Evolutionary conservation across 2,329 filamentous ascomycete species (phyloP).

Genomic region (Dactylellina leptospora): DNA sequence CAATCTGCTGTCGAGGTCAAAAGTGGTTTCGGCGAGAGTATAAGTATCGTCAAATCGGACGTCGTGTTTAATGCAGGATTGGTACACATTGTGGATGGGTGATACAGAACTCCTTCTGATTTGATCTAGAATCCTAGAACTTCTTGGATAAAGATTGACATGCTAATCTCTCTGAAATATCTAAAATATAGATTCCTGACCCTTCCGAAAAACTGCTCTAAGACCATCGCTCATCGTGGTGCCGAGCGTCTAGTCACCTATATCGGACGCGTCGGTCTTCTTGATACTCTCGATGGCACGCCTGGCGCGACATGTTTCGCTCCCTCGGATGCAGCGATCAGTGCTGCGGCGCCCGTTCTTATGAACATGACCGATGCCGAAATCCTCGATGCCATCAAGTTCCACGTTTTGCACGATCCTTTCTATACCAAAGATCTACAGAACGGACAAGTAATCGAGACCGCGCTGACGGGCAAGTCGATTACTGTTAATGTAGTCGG

Average conservation of each 20-base stretch:
- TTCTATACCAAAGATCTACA: conserved; percentile 29
- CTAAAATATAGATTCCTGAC: conserved; percentile 22
- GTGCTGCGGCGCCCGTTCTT: conserved; percentile 29
- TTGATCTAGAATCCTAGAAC: background rate
- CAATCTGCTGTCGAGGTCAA: conserved; percentile 22
- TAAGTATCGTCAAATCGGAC: conserved; percentile 35
- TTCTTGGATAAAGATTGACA: background rate
- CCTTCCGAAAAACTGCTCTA: conserved; percentile 45
- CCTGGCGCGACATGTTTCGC: conserved; percentile 50
- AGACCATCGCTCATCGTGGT: conserved; percentile 37
- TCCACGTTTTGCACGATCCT: conserved; percentile 36
- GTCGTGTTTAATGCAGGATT: conserved; percentile 21
- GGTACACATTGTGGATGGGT: conserved; percentile 47
- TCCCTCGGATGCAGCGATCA: conserved; percentile 36
- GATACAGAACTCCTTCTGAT: background rate
- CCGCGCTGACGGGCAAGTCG: conserved; percentile 10
- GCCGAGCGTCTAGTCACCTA: conserved; percentile 37
- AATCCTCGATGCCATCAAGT: conserved; percentile 46
- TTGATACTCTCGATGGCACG: conserved; percentile 41
- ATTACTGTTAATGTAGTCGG: conserved; percentile 36
- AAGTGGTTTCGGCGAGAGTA: conserved; percentile 21
- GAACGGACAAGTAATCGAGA: conserved; percentile 25
- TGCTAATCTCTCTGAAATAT: background rate
- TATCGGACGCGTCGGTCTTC: conserved; percentile 36
- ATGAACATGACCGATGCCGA: conserved; percentile 38